Percentiles rank a stretch among this genome's conserved stretches.
These are phyloP conservation scores for Nicotiana tabacum DNA, from an alignment of 257 asterid species.

Conservation along the genomic window DNA sequence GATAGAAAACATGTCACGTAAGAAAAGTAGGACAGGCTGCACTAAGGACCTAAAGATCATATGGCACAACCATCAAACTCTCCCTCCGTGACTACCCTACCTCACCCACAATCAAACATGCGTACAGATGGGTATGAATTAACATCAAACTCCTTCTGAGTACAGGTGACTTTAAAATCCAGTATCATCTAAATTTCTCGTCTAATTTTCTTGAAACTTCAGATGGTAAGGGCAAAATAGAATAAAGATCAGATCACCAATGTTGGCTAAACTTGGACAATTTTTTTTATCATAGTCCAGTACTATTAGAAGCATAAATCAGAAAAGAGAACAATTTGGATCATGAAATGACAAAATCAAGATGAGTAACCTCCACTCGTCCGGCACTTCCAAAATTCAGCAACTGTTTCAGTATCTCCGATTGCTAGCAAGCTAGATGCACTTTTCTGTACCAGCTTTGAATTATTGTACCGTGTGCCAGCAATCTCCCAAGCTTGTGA, in stretches of 20 bases:
- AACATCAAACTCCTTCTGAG: not conserved
- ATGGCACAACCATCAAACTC: not conserved
- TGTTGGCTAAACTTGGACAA: not conserved
- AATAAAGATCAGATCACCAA: slow-evolving; percentile 1
- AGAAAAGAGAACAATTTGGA: not conserved
- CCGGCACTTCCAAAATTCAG: slow-evolving; percentile 67
- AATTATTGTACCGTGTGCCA: slow-evolving; percentile 58
- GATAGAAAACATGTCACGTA: not conserved
- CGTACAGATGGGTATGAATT: not conserved
- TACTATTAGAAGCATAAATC: not conserved
- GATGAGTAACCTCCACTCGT: slow-evolving; percentile 62
- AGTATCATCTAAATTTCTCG: not conserved
- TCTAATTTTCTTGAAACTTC: not conserved
- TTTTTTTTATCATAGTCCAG: not conserved
- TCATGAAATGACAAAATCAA: not conserved
- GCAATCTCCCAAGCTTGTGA: slow-evolving; percentile 83
- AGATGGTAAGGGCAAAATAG: not conserved
- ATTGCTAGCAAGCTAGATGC: slow-evolving; percentile 50
- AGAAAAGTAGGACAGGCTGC: not conserved
- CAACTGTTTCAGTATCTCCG: slow-evolving; percentile 29
- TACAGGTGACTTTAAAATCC: not conserved
- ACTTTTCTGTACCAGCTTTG: slow-evolving; percentile 58
- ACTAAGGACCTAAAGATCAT: not conserved
- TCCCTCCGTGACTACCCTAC: not conserved
- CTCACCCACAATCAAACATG: slow-evolving; percentile 1